Conservation (phyloP, 2,329 filamentous ascomycete species). For the Lecanoromycetidae sp. region DNA sequence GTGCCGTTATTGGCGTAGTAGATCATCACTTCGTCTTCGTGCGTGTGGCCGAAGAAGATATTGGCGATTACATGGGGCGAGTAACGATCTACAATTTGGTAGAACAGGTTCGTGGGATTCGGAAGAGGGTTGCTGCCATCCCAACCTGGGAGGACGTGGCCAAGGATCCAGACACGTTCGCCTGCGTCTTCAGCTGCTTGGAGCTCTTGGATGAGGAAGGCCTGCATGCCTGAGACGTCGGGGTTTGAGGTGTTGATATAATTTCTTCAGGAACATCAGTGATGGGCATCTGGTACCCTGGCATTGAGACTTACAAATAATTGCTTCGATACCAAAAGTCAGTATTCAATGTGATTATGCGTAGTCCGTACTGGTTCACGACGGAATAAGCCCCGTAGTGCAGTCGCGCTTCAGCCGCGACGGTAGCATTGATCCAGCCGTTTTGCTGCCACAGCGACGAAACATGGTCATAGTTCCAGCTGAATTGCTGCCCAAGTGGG, state of each 20-base stretch:
- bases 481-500: constrained; percentile 41
- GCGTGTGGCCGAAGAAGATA: constrained; percentile 44
- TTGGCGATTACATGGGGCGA: constrained; percentile 44
- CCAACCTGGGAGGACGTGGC: constrained; percentile 45
- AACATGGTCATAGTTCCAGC: constrained; percentile 47
- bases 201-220: constrained; percentile 41
- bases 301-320: constrained; percentile 33
- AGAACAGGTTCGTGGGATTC: constrained; percentile 43
- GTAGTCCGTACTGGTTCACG: constrained; percentile 40
- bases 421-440: constrained; percentile 39
- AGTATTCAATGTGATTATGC: constrained; percentile 38
- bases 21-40: constrained; percentile 43
- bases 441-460: constrained; percentile 45
- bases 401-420: constrained; percentile 35
- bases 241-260: constrained; percentile 37
- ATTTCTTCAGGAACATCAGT: constrained; percentile 1
- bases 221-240: constrained; percentile 38
- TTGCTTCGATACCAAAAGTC: constrained; percentile 38
- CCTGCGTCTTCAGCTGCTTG: constrained; percentile 40
- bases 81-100: constrained; percentile 44
- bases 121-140: constrained; percentile 43
- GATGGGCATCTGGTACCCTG: neutral
- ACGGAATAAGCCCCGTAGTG: constrained; percentile 47
- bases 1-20: constrained; percentile 44
- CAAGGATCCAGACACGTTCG: constrained; percentile 44